Conservation (phyloP, 495 filamentous ascomycete species). For the Annulohypoxylon moriforme region DNA sequence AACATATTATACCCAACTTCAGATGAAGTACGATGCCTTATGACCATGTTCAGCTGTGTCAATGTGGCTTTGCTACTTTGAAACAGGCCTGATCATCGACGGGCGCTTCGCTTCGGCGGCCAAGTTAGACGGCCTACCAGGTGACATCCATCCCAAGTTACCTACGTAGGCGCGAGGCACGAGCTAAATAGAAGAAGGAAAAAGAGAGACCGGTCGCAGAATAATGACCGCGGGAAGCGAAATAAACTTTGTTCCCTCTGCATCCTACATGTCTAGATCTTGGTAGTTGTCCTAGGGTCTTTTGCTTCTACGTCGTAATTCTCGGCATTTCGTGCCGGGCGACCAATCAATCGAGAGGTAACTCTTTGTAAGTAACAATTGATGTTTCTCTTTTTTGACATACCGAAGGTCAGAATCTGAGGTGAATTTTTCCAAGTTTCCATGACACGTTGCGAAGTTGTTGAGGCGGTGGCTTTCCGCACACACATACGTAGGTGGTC, state of each 20-base stretch:
- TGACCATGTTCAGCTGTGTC: slow-evolving; percentile 16
- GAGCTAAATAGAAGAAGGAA: neutral
- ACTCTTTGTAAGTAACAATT: neutral
- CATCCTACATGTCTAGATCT: slow-evolving; percentile 2
- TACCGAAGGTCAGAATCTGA: neutral
- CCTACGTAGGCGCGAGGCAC: slow-evolving; percentile 6
- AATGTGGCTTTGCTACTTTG: slow-evolving; percentile 37
- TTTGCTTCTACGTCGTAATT: slow-evolving; percentile 11
- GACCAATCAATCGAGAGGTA: slow-evolving; percentile 14
- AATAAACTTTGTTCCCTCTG: slow-evolving; percentile 34
- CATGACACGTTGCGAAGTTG: slow-evolving; percentile 6
- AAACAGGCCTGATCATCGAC: slow-evolving; percentile 34
- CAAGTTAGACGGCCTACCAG: slow-evolving; percentile 16
- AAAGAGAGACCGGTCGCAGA: slow-evolving; percentile 27
- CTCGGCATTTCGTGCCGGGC: slow-evolving; percentile 22
- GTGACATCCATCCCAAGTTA: slow-evolving; percentile 7
- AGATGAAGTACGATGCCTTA: slow-evolving; percentile 14
- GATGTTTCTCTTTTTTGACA: slow-evolving; percentile 3
- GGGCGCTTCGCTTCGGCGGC: slow-evolving; percentile 39
- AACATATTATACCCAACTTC: slow-evolving; percentile 33
- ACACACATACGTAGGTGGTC: slow-evolving; percentile 1
- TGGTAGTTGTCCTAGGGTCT: slow-evolving; percentile 7
- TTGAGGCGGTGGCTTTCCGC: neutral
- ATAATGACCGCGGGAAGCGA: slow-evolving; percentile 34
- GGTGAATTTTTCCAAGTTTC: neutral